Base-by-base conservation (phyloP, 2,329 filamentous ascomycete genomes). In the Elsinoe batatas region DNA sequence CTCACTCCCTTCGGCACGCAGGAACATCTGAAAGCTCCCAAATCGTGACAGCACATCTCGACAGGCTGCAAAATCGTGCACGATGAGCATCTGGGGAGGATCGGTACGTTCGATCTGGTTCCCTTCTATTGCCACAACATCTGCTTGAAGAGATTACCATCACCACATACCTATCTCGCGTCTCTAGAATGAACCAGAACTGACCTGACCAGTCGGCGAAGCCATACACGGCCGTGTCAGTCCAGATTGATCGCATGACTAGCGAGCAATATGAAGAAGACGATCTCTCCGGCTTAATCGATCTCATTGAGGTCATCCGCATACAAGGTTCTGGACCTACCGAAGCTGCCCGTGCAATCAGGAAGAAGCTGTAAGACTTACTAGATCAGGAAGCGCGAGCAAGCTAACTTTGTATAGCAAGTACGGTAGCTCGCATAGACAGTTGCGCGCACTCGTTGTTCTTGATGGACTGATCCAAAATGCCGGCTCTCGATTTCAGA, bases 401-500 rank as follows among this genome's bases (percentile, higher is more conserved):
- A 20, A 18, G 20, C 40, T 58, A 38, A 54, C 30, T n/a, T n/a
- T 35, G n/a, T 17, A 17, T 60, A 85, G 82, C 36, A 98, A 98
- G 75, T 97, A 98, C 71, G 93, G 93, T 64, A 95, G 83, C 65
- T 79, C 88, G n/a, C 91, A 97, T 70, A 85, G 90, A 50, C 93
- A 98, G 71, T 78, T 97, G 33, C 83, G 93, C 58, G 87, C 93
- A 35, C 79, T 98, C 18, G 85, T 87, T 10, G 84, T 98, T 50
- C 80, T 98, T 1, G 93, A 98, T 68, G 91, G 88, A 40, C 78
- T 98, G 37, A 93, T 98, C 58, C 88, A 96, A 67, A 98, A 98
- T 73, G 91, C 90, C 2, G 91, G 91, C 1, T 78, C 85, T 11
- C 82, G 85, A 11, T 96, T 97, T 67, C 87, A 96, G 70, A 83